phyloP scores from a whole-genome alignment of 129 eudicot species.

The Artemisia tridentata region DNA sequence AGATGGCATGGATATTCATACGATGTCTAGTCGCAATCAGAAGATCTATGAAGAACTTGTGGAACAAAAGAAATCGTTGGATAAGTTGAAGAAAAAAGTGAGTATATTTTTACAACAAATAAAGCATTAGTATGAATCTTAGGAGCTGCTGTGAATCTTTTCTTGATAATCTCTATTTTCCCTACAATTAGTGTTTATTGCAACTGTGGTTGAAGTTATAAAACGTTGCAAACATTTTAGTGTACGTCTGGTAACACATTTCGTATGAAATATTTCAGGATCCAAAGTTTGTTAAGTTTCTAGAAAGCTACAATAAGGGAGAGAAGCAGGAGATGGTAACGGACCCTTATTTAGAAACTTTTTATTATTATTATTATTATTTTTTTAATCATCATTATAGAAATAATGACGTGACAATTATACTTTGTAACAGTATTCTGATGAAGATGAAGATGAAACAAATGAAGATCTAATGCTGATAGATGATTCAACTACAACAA shows the following conservation, averaged over 20 bases:
- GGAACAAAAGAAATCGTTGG: conserved; percentile 55
- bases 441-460: conserved; percentile 54
- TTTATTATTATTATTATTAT: not conserved
- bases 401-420: not conserved
- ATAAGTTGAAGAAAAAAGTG: conserved; percentile 72
- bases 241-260: not conserved
- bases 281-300: conserved; percentile 54
- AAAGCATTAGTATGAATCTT: not conserved
- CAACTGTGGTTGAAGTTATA: no score
- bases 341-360: not conserved
- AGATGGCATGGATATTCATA: conserved; percentile 40
- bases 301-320: conserved; percentile 48
- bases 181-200: not conserved
- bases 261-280: conserved; percentile 51
- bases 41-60: conserved; percentile 53
- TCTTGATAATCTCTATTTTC: not conserved
- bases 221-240: not conserved
- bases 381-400: no score
- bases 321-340: conserved; percentile 62
- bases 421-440: conserved; percentile 50
- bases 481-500: conserved; percentile 31
- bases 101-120: conserved; percentile 11
- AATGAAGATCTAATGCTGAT: conserved; percentile 30
- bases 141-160: not conserved
- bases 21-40: conserved; percentile 44